A percentile compares a stretch with the other conserved stretches of the same genome.
phyloP scores from a whole-genome alignment of 306 rosid genomes.

The Benincasa hispida region DNA sequence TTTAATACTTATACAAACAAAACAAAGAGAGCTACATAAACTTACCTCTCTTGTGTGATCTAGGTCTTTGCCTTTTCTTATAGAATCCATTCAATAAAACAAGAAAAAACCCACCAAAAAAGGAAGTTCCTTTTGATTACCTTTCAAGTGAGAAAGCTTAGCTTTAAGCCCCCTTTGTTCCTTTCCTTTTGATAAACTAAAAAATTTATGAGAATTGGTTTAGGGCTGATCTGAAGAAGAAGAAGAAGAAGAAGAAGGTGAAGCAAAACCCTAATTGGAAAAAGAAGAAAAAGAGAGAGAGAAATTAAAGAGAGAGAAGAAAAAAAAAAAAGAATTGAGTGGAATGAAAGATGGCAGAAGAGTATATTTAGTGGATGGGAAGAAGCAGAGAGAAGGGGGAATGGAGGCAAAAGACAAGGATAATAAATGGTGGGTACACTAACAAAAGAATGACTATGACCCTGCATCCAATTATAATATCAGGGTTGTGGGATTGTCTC shows the following conservation, averaged over 20 bases:
- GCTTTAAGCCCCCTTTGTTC: neutral
- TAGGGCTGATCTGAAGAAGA: conserved; percentile 1
- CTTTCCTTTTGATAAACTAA: neutral
- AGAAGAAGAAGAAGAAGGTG: neutral
- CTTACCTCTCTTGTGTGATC: conserved; percentile 4
- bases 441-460: conserved; percentile 73
- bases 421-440: conserved; percentile 84
- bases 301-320: neutral
- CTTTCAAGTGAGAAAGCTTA: neutral
- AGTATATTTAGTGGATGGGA: conserved; percentile 75
- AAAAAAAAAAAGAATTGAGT: conserved; percentile 1
- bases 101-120: neutral
- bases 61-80: conserved; percentile 5
- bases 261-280: conserved; percentile 1
- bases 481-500: conserved; percentile 45
- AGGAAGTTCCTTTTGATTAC: neutral
- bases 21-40: conserved; percentile 4
- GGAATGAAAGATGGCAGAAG: conserved; percentile 23
- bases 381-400: conserved; percentile 45
- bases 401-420: conserved; percentile 72
- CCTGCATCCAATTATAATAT: conserved; percentile 72
- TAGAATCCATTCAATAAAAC: neutral
- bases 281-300: neutral
- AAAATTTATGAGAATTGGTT: too few relatives aligned
- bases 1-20: neutral